These are phyloP conservation scores for Chytridiales sp. DNA, from an alignment of 371 early-diverging fungal species.

Conservation along the genomic window DNA sequence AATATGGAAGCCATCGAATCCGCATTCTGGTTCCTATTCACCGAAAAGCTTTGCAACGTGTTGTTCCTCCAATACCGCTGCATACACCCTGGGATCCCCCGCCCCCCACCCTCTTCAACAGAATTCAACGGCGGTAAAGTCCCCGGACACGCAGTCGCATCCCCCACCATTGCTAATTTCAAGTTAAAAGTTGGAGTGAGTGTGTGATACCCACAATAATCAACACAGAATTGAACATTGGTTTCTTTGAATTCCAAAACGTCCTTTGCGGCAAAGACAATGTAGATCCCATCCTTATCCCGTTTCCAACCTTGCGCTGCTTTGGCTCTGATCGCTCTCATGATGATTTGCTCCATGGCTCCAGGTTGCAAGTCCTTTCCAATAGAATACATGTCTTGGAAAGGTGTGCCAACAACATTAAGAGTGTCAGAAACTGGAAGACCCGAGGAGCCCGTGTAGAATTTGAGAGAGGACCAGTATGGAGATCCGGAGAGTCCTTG, in stretches of 20 bases:
- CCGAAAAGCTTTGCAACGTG: slow-evolving; percentile 16
- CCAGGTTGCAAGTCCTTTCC: background rate
- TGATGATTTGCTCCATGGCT: background rate
- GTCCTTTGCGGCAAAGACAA: background rate
- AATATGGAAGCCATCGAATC: slow-evolving; percentile 23
- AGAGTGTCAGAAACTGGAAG: too few species aligned
- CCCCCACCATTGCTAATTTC: background rate
- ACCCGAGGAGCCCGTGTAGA: background rate
- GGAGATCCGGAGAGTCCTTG: background rate
- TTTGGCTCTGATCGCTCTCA: background rate
- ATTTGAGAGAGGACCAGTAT: background rate
- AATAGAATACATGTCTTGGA: background rate
- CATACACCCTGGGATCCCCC: too few species aligned
- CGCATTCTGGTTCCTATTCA: slow-evolving; percentile 19
- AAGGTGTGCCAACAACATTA: background rate
- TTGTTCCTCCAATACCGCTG: slow-evolving; percentile 17
- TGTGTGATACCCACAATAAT: background rate
- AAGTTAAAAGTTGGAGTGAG: background rate
- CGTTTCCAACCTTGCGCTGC: too few species aligned
- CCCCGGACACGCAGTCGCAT: background rate
- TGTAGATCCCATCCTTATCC: background rate
- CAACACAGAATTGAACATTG: background rate
- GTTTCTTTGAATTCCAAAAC: background rate
- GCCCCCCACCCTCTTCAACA: too few species aligned
- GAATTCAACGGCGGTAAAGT: background rate